phyloP scores from a whole-genome alignment of 2,329 filamentous ascomycete genomes.

The Fusarium sp. region DNA sequence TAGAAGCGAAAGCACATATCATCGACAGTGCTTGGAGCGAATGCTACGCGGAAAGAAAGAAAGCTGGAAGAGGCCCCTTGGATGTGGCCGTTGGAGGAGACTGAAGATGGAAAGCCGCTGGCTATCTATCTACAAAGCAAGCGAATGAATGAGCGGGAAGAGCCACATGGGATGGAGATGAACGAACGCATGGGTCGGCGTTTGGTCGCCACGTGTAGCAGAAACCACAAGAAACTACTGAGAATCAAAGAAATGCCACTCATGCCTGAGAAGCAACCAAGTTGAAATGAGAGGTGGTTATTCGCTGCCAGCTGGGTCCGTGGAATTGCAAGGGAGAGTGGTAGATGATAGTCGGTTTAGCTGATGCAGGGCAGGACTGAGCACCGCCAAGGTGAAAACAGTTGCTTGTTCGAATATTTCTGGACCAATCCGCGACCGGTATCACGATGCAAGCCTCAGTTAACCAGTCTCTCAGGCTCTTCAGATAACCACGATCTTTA shows the following conservation, averaged over 20 bases:
- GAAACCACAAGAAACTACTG: conserved; percentile 47
- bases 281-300: background rate
- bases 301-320: background rate
- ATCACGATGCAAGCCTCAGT: background rate
- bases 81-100: conserved; percentile 32
- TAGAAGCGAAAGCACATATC: conserved; percentile 41
- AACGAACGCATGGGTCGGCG: conserved; percentile 42
- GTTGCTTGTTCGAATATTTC: background rate
- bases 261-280: conserved; percentile 14
- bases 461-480: conserved; percentile 10
- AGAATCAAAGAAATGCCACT: conserved; percentile 49
- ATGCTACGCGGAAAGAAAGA: conserved; percentile 30
- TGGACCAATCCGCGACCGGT: conserved; percentile 8
- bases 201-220: conserved; percentile 47
- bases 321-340: conserved; percentile 14
- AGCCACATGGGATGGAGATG: conserved; percentile 40
- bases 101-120: conserved; percentile 27
- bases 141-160: conserved; percentile 40
- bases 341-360: background rate
- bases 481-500: conserved; percentile 14
- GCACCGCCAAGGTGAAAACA: background rate
- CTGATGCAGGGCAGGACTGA: conserved; percentile 1
- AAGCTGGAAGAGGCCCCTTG: conserved; percentile 34
- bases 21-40: conserved; percentile 26
- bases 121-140: conserved; percentile 34